Percentiles rank a stretch among this genome's conserved stretches.
Evolutionary conservation across 2,329 filamentous ascomycete genomes (phyloP).

Genomic region (Colletotrichum chlorophyti): DNA sequence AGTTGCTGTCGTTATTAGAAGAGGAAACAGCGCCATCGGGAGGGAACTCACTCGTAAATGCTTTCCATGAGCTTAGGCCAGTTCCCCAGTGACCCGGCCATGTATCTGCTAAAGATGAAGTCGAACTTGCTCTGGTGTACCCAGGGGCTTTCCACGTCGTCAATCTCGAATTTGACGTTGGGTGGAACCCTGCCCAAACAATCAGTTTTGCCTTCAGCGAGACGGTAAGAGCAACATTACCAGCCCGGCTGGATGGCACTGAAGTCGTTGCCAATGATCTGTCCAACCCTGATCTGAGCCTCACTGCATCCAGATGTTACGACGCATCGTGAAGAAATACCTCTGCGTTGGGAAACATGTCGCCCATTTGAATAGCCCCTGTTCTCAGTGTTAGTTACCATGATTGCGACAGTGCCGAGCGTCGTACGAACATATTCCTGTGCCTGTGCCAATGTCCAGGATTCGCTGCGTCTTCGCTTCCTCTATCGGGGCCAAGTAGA

Average conservation of each 20-base stretch:
- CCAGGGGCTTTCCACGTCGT: conserved; percentile 64
- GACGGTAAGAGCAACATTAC: not conserved
- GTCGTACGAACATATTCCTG: conserved; percentile 58
- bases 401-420: no score
- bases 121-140: conserved; percentile 41
- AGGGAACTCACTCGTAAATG: not conserved
- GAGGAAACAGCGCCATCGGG: not conserved
- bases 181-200: conserved; percentile 54
- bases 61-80: conserved; percentile 6
- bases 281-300: no score
- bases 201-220: no score
- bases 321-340: not conserved
- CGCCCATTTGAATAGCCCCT: conserved; percentile 12
- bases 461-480: conserved; percentile 40
- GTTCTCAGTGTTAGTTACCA: not conserved
- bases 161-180: conserved; percentile 70
- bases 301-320: no score
- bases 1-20: conserved; percentile 32
- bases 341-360: not conserved
- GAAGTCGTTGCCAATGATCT: conserved; percentile 19
- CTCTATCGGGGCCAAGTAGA: conserved; percentile 12
- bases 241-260: conserved; percentile 15
- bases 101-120: conserved; percentile 36
- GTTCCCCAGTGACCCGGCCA: conserved; percentile 5
- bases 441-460: conserved; percentile 67